Evolutionary conservation across 2,329 filamentous ascomycete species (phyloP), one percentile per base, ranked within the genome.

Genomic region (Phaeosphaeriaceae sp.): DNA sequence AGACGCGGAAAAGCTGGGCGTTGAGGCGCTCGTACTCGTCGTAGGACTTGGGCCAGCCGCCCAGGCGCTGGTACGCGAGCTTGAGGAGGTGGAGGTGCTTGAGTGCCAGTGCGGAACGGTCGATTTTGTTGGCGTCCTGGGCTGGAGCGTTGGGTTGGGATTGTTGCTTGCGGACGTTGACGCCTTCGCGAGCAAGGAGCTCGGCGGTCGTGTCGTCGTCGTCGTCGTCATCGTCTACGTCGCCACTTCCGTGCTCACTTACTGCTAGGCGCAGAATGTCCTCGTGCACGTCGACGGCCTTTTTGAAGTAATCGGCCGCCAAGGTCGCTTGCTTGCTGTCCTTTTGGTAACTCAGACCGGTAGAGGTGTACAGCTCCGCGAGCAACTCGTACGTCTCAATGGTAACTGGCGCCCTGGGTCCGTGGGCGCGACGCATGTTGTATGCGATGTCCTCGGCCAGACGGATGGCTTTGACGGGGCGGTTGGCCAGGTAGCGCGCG

Each of bases 381-480:
- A 86, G 79, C 11, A 85, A 73, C 62, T 81, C 80, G 60, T 79
- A 83, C 64, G 83, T 81, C 54, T 84, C 80, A 53, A 85, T 68
- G 0, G 83, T 84, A 26, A 81, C 75, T 0, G 77, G 77, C 47
- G 84, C 79, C 9, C 79, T 78, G 28, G 79, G 78, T 3, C 84
- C 84, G 71, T 83, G 83, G 6, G 83, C 83, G 22, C 84, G 82
- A 11, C 82, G 81, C 61, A 85, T 77, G 67, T 86, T 86, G 77
- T 86, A 86, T 42, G 81, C 82, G 56, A 86, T 85, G 67, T 84
- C 82, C 66, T 84, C 84, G 70, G 80, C 82, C 1, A 86, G 80
- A 11, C 68, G 67, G 51, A 76, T 73, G 6, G 73, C 72, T 22
- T 74, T 74, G 60, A 80, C 73, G 47, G 80, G 78, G 48, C 81